These are phyloP conservation scores for Leucaena leucocephala DNA, from an alignment of 306 rosid species.

Conservation along the genomic window DNA sequence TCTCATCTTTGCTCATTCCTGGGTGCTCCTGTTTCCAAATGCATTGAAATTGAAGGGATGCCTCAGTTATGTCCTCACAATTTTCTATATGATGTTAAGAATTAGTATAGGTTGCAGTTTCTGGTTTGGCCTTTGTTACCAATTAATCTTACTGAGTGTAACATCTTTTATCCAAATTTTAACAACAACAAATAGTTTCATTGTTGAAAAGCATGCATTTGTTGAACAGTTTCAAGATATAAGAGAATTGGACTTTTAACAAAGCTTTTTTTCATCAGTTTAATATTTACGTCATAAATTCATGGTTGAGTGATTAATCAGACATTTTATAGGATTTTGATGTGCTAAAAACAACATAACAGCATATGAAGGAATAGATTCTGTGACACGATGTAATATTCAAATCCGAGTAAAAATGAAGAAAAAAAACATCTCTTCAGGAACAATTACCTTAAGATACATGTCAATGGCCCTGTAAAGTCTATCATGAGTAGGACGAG, in stretches of 20 bases:
- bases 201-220: neutral
- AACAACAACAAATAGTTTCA: neutral
- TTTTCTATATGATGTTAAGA: neutral
- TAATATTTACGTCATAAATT: neutral
- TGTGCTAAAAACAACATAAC: slow-evolving; percentile 5
- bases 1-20: slow-evolving; percentile 59
- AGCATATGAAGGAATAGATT: slow-evolving; percentile 8
- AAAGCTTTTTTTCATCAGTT: neutral
- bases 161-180: neutral
- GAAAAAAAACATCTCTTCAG: neutral
- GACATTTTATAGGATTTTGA: neutral
- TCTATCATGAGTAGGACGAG: slow-evolving; percentile 81
- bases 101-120: neutral
- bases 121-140: neutral
- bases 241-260: neutral
- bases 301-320: neutral
- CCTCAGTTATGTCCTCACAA: neutral
- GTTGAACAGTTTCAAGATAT: neutral
- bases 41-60: neutral
- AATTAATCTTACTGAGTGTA: neutral
- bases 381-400: slow-evolving; percentile 6
- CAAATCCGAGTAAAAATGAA: neutral
- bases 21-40: slow-evolving; percentile 57
- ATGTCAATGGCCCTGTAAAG: slow-evolving; percentile 88
- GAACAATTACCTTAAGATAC: slow-evolving; percentile 76